These are phyloP conservation scores for Teratosphaeria destructans DNA, from an alignment of 2,329 filamentous ascomycete genomes.

Conservation along the genomic window DNA sequence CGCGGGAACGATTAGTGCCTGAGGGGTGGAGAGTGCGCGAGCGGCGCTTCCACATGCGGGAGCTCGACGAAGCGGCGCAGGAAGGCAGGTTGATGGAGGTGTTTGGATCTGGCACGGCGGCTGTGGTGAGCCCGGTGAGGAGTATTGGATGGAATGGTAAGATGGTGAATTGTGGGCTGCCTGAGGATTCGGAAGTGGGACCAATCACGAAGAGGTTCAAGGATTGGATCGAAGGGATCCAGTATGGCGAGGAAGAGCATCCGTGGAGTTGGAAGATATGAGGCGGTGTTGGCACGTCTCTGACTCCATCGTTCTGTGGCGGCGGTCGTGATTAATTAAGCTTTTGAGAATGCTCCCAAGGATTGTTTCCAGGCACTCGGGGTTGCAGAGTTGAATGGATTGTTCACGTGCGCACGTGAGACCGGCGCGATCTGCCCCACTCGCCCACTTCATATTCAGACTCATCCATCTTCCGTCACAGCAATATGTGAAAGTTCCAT, in stretches of 20 bases:
- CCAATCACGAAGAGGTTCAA: constrained; percentile 80
- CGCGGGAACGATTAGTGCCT: constrained; percentile 68
- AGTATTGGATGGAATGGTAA: constrained; percentile 81
- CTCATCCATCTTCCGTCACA: neutral
- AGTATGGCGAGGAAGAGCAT: constrained; percentile 89
- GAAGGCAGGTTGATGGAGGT: constrained; percentile 86
- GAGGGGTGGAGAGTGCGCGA: constrained; percentile 84
- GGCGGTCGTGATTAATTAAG: too few species aligned
- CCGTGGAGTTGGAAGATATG: constrained; percentile 56
- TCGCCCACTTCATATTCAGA: neutral
- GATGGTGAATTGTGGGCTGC: constrained; percentile 63
- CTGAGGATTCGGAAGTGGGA: constrained; percentile 73
- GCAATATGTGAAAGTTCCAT: neutral
- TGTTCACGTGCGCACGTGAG: neutral
- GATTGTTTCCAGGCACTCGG: too few species aligned
- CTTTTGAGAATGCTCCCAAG: too few species aligned
- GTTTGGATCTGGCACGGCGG: constrained; percentile 88
- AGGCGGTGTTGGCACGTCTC: neutral
- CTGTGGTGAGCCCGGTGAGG: constrained; percentile 82
- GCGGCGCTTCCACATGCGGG: constrained; percentile 84
- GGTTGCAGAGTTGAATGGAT: too few species aligned
- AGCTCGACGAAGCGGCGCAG: constrained; percentile 67
- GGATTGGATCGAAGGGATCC: constrained; percentile 89
- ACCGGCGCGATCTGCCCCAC: neutral
- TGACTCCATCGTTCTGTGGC: too few species aligned